A percentile compares a stretch with the other conserved stretches of the same genome.
phyloP scores from a whole-genome alignment of 768 basidiomycete species.

The Boletus tylopilopsis region DNA sequence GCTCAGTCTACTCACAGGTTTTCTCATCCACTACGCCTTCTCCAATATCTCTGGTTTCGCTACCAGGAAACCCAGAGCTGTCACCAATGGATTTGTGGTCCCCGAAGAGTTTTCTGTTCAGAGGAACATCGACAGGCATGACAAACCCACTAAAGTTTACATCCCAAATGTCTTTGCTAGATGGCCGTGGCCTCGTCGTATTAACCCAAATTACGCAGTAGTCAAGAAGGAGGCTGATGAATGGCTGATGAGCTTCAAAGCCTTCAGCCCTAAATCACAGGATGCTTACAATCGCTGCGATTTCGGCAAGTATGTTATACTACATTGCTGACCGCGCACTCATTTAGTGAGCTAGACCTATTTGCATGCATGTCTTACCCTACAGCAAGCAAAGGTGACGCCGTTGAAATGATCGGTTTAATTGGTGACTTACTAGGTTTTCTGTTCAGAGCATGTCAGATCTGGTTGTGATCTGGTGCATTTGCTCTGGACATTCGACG shows the following conservation, averaged over 20 bases:
- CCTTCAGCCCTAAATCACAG: slow-evolving; percentile 10
- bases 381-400: too few relatives aligned
- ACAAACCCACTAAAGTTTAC: background rate
- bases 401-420: too few relatives aligned
- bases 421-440: too few relatives aligned
- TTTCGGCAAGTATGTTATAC: background rate
- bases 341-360: too few relatives aligned
- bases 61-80: background rate
- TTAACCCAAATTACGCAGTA: slow-evolving; percentile 1
- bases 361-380: too few relatives aligned
- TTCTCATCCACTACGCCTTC: background rate
- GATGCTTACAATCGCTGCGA: slow-evolving; percentile 9
- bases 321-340: too few relatives aligned
- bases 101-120: background rate
- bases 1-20: background rate
- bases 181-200: slow-evolving; percentile 16
- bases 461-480: too few relatives aligned
- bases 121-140: background rate
- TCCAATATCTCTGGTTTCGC: background rate
- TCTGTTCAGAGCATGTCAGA: too few relatives aligned
- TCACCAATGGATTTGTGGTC: background rate
- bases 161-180: slow-evolving; percentile 7
- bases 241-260: slow-evolving; percentile 9
- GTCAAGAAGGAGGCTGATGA: slow-evolving; percentile 4
- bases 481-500: too few relatives aligned